phyloP scores from a whole-genome alignment of 192 early-diverging fungal species.

The Pilobolus umbonatus region DNA sequence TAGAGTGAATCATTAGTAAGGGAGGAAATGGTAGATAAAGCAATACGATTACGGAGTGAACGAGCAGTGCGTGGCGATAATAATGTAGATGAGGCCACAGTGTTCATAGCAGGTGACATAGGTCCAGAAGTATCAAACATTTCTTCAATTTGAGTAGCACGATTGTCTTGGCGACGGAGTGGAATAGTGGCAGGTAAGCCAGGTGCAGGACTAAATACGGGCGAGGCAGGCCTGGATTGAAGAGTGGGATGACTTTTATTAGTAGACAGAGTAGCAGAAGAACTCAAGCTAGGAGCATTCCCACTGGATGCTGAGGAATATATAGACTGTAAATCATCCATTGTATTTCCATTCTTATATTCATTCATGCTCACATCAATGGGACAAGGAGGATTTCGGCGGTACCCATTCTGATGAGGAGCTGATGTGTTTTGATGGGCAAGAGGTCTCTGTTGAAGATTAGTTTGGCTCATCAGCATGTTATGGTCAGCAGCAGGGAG shows the following conservation, averaged over 20 bases:
- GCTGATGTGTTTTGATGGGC: not conserved
- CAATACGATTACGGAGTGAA: slow-evolving; percentile 6
- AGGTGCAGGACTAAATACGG: slow-evolving; percentile 24
- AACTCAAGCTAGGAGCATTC: slow-evolving; percentile 25
- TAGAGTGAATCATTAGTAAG: slow-evolving; percentile 11
- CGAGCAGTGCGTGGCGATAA: slow-evolving; percentile 15
- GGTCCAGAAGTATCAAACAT: not conserved
- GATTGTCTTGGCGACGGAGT: slow-evolving; percentile 14
- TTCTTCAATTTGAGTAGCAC: slow-evolving; percentile 18
- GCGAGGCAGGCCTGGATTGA: slow-evolving; percentile 25
- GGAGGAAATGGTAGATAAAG: slow-evolving; percentile 18
- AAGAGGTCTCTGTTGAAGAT: not conserved
- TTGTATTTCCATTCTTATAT: too few species aligned
- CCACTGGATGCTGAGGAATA: slow-evolving; percentile 17
- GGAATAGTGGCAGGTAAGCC: slow-evolving; percentile 22
- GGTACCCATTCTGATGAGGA: not conserved
- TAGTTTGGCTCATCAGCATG: not conserved
- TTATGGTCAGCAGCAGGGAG: slow-evolving; percentile 8
- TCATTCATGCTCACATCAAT: too few species aligned
- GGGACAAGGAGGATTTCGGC: not conserved
- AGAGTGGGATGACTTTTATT: slow-evolving; percentile 14
- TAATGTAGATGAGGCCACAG: slow-evolving; percentile 24
- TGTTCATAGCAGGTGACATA: slow-evolving; percentile 21
- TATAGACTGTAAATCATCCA: slow-evolving; percentile 12
- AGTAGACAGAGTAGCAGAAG: slow-evolving; percentile 15